Conservation (phyloP, 2,329 filamentous ascomycete genomes). For the Ceratocystis colombiana region DNA sequence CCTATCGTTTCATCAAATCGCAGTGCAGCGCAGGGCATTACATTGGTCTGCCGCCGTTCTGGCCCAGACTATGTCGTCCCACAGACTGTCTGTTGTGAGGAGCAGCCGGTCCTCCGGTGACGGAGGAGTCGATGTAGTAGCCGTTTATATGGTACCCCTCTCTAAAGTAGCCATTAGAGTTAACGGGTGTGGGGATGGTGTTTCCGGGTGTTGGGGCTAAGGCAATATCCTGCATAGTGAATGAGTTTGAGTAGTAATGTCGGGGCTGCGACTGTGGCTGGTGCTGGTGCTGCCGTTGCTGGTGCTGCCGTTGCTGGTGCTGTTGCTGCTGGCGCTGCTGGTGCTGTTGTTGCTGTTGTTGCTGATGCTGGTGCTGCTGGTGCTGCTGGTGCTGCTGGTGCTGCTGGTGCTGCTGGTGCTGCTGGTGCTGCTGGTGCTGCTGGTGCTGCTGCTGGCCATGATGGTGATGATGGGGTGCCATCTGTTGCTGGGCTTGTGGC, state of each 20-base stretch:
- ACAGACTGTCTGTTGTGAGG: background rate
- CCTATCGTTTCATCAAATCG: background rate
- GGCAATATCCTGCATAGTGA: background rate
- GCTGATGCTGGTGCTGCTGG: background rate
- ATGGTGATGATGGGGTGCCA: too few relatives aligned
- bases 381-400: too few relatives aligned
- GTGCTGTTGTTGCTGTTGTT: background rate
- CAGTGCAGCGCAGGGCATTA: background rate
- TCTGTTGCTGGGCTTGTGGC: background rate
- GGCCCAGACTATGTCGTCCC: background rate
- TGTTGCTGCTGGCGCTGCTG: too few relatives aligned
- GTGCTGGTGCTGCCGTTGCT: too few relatives aligned
- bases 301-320: too few relatives aligned
- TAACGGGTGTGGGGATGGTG: slow-evolving; percentile 11
- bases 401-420: background rate
- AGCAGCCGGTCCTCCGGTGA: background rate
- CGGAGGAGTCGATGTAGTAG: slow-evolving; percentile 4
- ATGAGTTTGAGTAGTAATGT: background rate
- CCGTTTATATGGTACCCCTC: background rate
- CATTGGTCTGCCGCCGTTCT: too few relatives aligned
- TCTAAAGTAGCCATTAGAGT: background rate
- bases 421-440: background rate
- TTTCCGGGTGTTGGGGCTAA: slow-evolving; percentile 10
- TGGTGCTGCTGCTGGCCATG: too few relatives aligned
- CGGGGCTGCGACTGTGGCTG: too few relatives aligned